These are phyloP conservation scores for Fusarium acutatum DNA, from an alignment of 2,329 filamentous ascomycete genomes.

Conservation along the genomic window DNA sequence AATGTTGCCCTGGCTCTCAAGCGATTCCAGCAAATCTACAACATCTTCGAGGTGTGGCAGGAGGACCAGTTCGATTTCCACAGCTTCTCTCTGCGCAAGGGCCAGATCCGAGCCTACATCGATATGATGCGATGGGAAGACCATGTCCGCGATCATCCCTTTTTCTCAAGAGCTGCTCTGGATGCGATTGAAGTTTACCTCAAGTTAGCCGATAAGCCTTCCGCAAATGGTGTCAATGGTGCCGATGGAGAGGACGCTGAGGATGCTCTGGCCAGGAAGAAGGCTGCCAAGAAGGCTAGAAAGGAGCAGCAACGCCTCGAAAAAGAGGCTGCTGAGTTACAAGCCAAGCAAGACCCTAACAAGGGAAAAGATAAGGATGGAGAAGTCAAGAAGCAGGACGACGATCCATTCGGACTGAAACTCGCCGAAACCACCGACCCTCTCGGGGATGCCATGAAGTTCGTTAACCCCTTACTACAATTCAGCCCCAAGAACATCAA, in stretches of 20 bases:
- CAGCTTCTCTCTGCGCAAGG: slow-evolving; percentile 95
- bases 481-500: slow-evolving; percentile 83
- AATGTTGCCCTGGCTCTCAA: slow-evolving; percentile 89
- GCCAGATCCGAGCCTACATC: slow-evolving; percentile 92
- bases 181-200: slow-evolving; percentile 84
- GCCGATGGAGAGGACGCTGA: slow-evolving; percentile 59
- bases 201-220: slow-evolving; percentile 77
- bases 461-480: slow-evolving; percentile 81
- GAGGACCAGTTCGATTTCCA: slow-evolving; percentile 99
- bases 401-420: slow-evolving; percentile 84
- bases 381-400: slow-evolving; percentile 85
- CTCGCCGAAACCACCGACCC: slow-evolving; percentile 84
- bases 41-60: slow-evolving; percentile 97
- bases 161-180: slow-evolving; percentile 85
- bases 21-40: slow-evolving; percentile 85
- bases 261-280: slow-evolving; percentile 78
- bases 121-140: slow-evolving; percentile 99
- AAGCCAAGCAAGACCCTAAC: slow-evolving; percentile 83
- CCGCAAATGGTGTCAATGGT: slow-evolving; percentile 70
- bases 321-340: slow-evolving; percentile 80
- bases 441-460: slow-evolving; percentile 86
- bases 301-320: slow-evolving; percentile 74
- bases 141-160: slow-evolving; percentile 87
- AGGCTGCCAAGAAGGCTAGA: slow-evolving; percentile 88
- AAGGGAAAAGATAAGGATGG: slow-evolving; percentile 69